Base-by-base conservation (phyloP, 768 basidiomycete genomes). In the Serendipita sp. region DNA sequence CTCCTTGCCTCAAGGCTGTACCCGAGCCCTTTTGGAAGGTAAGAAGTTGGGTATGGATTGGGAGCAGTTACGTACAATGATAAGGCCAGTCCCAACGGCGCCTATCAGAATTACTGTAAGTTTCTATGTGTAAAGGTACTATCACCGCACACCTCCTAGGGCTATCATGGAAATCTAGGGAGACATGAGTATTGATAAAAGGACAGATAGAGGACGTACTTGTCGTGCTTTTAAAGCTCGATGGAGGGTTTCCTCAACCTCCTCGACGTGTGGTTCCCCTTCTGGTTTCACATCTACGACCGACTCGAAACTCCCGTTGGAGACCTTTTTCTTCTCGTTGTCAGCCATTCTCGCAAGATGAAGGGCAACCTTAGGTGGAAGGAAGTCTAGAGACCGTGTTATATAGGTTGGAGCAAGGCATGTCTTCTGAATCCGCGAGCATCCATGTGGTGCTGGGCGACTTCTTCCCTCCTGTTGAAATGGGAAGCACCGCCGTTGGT, bases 11-110 rank as follows among this genome's bases (percentile, higher is more conserved):
- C 62, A 46, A 36, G 5, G 82, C 84, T 23, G 83, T 83, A 1
- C 82, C 83, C 34, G 82, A 84, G 23, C 76, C 65, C 36, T n/a
- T 16, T 28, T n/a, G 35, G 54, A 28, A 18, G 11, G 15, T 32
- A 15, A 16, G 44, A 46, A 18, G 11, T 13, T 18, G 45, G 18
- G 45, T 13, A 46, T 13, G 18, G 45, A 13, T 46, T 18, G 45
- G 11, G 45, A 46, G 11, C 73, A 30, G 16, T 11, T 15, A 54
- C 52, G 13, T 32, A 54, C 62, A 16, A 84, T 83, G 68, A 82
- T 79, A 16, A 83, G 73, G 60, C 81, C 80, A 28, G 81, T 82
- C 13, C 81, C 80, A 3, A 80, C 74, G n/a, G 80, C 79, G 47
- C 78, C 77, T 18, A 45, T 63, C 38, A 30, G 16, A 44, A n/a